phyloP scores from a whole-genome alignment of 2,329 filamentous ascomycete genomes.

The Zelopaecilomyces penicillatus region DNA sequence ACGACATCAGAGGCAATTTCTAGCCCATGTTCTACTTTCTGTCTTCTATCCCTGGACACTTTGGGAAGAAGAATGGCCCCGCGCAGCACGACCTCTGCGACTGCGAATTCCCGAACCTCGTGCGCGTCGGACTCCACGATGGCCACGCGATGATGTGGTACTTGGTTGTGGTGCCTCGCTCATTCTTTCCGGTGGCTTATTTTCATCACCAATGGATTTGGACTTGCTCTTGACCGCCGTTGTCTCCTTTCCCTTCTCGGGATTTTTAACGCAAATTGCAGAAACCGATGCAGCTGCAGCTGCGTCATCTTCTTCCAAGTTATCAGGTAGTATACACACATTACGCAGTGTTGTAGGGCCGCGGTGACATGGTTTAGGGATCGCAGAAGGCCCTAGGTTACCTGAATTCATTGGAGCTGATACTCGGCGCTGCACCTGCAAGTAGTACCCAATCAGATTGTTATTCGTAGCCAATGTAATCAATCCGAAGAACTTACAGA shows the following conservation, averaged over 20 bases:
- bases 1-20: too few species aligned
- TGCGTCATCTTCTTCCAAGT: too few species aligned
- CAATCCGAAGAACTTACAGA: conserved; percentile 8
- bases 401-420: conserved; percentile 15
- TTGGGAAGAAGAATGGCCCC: background rate
- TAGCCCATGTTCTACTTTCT: too few species aligned
- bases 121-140: conserved; percentile 19
- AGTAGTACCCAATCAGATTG: background rate
- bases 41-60: too few species aligned
- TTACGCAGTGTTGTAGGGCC: conserved; percentile 1
- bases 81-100: conserved; percentile 17
- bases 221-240: background rate
- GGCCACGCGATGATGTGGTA: conserved; percentile 5
- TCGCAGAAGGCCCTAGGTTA: conserved; percentile 14
- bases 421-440: conserved; percentile 17
- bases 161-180: conserved; percentile 1
- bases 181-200: conserved; percentile 7
- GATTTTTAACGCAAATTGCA: too few species aligned
- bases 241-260: too few species aligned
- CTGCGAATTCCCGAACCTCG: conserved; percentile 18
- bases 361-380: conserved; percentile 16
- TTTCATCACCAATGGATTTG: conserved; percentile 5
- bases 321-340: too few species aligned
- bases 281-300: too few species aligned
- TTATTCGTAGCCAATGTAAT: background rate